phyloP scores from a whole-genome alignment of 2,329 filamentous ascomycete species.

The Raffaelea arxii region DNA sequence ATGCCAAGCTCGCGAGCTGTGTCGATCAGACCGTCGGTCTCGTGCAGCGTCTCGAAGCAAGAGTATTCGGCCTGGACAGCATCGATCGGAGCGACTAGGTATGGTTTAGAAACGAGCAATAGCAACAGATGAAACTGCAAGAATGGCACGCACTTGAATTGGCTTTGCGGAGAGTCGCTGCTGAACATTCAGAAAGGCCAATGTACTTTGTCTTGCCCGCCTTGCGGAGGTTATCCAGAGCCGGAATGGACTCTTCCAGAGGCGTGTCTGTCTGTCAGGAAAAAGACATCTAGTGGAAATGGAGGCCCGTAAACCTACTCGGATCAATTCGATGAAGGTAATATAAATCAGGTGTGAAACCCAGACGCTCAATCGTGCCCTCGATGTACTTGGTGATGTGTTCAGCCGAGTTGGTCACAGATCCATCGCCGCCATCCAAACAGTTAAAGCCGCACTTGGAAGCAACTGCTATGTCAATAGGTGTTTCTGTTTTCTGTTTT shows the following conservation, averaged over 20 bases:
- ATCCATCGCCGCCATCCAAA: constrained; percentile 10
- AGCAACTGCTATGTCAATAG: constrained; percentile 15
- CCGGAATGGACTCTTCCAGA: constrained; percentile 35
- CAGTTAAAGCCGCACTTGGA: constrained; percentile 38
- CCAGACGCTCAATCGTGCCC: constrained; percentile 2
- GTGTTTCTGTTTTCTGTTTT: neutral
- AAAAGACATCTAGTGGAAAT: constrained; percentile 43
- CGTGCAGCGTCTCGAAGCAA: constrained; percentile 28
- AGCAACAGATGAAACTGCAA: too few relatives aligned
- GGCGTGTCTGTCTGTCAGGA: constrained; percentile 32
- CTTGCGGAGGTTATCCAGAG: constrained; percentile 33
- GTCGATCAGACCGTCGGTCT: constrained; percentile 31
- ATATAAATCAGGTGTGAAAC: constrained; percentile 2
- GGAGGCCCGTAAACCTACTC: constrained; percentile 22
- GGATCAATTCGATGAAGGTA: constrained; percentile 17
- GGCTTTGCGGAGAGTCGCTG: constrained; percentile 28
- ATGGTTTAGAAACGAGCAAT: too few relatives aligned
- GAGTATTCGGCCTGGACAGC: constrained; percentile 42
- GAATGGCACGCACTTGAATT: constrained; percentile 22
- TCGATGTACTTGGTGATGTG: constrained; percentile 4
- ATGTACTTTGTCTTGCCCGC: constrained; percentile 28
- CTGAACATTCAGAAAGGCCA: constrained; percentile 35
- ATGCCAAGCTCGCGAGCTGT: constrained; percentile 36
- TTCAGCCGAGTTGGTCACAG: constrained; percentile 12
- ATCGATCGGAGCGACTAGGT: constrained; percentile 33